Evolutionary conservation across 495 filamentous ascomycete species (phyloP), one percentile per base, ranked within the genome.

Genomic region (Penicilliopsis zonata): DNA sequence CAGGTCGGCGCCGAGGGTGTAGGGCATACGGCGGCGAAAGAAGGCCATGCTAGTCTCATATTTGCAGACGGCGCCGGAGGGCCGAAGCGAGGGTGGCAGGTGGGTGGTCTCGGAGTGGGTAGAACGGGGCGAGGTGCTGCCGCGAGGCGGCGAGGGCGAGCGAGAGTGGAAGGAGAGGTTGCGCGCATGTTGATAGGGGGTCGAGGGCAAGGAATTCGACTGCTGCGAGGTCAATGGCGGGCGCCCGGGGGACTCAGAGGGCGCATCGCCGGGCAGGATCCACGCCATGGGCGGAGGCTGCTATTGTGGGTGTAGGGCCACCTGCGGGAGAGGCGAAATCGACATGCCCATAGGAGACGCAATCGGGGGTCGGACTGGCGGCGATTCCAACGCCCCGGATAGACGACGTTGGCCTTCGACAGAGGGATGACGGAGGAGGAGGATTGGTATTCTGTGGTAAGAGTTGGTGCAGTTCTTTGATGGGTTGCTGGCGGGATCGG

Each of bases 141-240:
- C 74, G 34, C 74, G 74, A 42, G 65, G 76, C 18, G 88, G 88
- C 3, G 88, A 95, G 9, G 82, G 88, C 29, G 90, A 86, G 34
- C 86, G 70, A 14, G 84, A 88, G 49, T 77, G 74, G 38, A 82
- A 86, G 12, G 82, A 82, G 46, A 85, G 78, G 42, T 85, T 80
- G 41, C 85, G 75, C 42, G 86, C 70, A 52, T 83, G 78, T 49
- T 95, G 86, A 38, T 85, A 86, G 3, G 90, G 90, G 1, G 90
- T 98, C 3, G 90, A 93, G 0, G 90, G 90, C 13, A 98, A 77
- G 12, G 90, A 96, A 48, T 69, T 93, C 8, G 90, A 93, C 36
- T 92, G 86, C 21, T 78, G 65, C 9, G 73, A 62, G n/a, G 47
- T 52, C 33, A 68, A 53, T 25, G 55, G 51, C 30, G 63, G 65